Evolutionary conservation across 108 stramenopile species (phyloP).

Genomic region (Parmales sp.): DNA sequence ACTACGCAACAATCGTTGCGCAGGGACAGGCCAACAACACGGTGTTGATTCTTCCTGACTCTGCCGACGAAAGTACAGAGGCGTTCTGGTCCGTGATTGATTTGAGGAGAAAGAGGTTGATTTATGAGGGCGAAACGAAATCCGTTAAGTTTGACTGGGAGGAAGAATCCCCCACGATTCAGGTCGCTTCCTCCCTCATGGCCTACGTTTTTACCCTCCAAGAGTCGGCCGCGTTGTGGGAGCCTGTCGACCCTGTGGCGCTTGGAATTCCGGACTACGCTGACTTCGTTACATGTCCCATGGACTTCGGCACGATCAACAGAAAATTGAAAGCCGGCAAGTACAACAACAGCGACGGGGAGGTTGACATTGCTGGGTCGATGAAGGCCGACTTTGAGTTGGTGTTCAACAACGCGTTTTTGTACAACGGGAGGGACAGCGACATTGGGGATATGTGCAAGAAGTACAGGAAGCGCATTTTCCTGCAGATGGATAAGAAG

Average conservation of each 20-base stretch:
- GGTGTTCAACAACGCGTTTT: conserved; percentile 74
- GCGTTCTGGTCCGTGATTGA: background rate
- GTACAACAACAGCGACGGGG: conserved; percentile 47
- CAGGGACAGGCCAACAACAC: too few species aligned
- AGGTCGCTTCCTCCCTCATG: conserved; percentile 6
- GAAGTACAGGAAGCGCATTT: conserved; percentile 40
- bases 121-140: background rate
- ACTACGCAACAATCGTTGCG: too few species aligned
- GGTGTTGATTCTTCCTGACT: too few species aligned
- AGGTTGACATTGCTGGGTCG: conserved; percentile 43
- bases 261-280: conserved; percentile 78
- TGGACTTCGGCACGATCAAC: conserved; percentile 84
- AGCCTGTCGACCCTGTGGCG: conserved; percentile 85
- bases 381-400: conserved; percentile 56
- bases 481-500: conserved; percentile 50
- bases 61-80: too few species aligned
- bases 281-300: conserved; percentile 73
- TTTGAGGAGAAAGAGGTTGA: background rate
- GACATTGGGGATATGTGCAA: conserved; percentile 55
- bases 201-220: background rate
- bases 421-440: conserved; percentile 58
- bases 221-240: conserved; percentile 38
- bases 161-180: background rate
- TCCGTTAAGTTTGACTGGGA: background rate
- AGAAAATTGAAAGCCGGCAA: conserved; percentile 59